These are phyloP conservation scores for Heliamphora pulchella DNA, from an alignment of 179 eudicot species.

Conservation along the genomic window DNA sequence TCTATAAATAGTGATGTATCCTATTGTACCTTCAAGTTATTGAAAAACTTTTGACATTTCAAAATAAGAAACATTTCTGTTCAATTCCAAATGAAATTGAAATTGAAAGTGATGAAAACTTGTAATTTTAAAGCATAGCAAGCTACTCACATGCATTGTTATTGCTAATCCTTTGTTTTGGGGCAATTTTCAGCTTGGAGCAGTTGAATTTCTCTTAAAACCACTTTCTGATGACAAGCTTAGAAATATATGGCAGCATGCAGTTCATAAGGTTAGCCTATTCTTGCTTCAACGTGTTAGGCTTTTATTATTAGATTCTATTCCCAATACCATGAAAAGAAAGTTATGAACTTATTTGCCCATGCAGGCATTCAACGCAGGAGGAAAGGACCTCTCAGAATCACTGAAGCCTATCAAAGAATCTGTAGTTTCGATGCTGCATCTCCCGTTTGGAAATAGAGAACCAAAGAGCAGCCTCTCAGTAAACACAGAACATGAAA, in stretches of 20 bases:
- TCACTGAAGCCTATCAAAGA: conserved; percentile 44
- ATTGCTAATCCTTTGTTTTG: conserved; percentile 2
- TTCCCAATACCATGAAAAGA: neutral
- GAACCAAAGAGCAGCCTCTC: conserved; percentile 18
- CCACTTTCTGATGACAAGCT: conserved; percentile 77
- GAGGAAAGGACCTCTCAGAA: conserved; percentile 38
- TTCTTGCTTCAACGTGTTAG: neutral
- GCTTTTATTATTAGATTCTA: neutral
- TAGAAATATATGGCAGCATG: conserved; percentile 82
- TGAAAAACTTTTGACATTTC: neutral
- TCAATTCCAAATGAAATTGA: neutral
- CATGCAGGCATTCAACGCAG: conserved; percentile 61
- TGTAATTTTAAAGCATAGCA: neutral
- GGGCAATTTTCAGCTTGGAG: conserved; percentile 58
- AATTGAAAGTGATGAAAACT: neutral
- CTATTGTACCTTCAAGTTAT: neutral
- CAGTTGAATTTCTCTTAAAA: conserved; percentile 68
- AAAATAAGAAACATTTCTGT: neutral
- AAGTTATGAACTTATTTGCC: conserved; percentile 1
- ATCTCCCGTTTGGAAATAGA: conserved; percentile 25
- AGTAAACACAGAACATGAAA: conserved; percentile 18
- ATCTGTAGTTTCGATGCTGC: conserved; percentile 41
- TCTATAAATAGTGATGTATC: neutral
- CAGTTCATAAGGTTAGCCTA: conserved; percentile 60
- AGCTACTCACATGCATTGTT: neutral